Conservation (phyloP, 2,329 filamentous ascomycete genomes). For the Stagonosporopsis cucurbitacearum region DNA sequence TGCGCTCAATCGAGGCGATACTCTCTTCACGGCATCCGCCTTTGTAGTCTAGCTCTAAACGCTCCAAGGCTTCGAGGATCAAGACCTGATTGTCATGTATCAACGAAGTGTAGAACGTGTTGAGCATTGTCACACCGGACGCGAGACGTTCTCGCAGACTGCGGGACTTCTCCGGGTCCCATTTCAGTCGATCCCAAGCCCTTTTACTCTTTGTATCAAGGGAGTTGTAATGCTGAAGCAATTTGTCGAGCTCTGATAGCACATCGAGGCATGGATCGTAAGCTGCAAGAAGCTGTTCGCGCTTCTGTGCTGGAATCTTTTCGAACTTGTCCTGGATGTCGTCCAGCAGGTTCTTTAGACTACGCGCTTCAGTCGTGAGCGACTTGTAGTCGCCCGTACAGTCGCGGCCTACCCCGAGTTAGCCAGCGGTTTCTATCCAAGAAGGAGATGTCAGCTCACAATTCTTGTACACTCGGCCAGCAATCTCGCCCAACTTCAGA, state of each 20-base stretch:
- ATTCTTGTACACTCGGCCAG: slow-evolving; percentile 34
- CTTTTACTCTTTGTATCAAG: slow-evolving; percentile 40
- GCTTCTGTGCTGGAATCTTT: slow-evolving; percentile 30
- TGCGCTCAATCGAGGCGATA: slow-evolving; percentile 32
- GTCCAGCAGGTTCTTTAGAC: slow-evolving; percentile 36
- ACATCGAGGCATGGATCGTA: slow-evolving; percentile 36
- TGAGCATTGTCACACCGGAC: slow-evolving; percentile 35
- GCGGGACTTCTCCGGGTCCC: slow-evolving; percentile 33
- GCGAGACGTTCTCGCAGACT: slow-evolving; percentile 33
- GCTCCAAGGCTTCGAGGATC: slow-evolving; percentile 40
- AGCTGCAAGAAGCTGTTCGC: slow-evolving; percentile 29
- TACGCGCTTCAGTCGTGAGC: slow-evolving; percentile 34
- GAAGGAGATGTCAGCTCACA: slow-evolving; percentile 13
- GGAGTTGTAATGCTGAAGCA: slow-evolving; percentile 36
- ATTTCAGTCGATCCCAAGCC: slow-evolving; percentile 41
- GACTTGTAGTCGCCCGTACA: slow-evolving; percentile 40
- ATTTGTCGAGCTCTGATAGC: slow-evolving; percentile 34
- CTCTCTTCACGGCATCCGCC: slow-evolving; percentile 41
- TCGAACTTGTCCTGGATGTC: slow-evolving; percentile 39
- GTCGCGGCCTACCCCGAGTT: slow-evolving; percentile 32
- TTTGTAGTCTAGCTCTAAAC: slow-evolving; percentile 38
- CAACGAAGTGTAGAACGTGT: slow-evolving; percentile 36
- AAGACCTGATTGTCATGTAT: slow-evolving; percentile 38
- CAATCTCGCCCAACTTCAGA: slow-evolving; percentile 36
- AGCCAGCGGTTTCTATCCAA: background rate